A percentile compares a stretch with the other conserved stretches of the same genome.
phyloP scores from a whole-genome alignment of 106 monocot genomes.

The Phalaenopsis equestris region DNA sequence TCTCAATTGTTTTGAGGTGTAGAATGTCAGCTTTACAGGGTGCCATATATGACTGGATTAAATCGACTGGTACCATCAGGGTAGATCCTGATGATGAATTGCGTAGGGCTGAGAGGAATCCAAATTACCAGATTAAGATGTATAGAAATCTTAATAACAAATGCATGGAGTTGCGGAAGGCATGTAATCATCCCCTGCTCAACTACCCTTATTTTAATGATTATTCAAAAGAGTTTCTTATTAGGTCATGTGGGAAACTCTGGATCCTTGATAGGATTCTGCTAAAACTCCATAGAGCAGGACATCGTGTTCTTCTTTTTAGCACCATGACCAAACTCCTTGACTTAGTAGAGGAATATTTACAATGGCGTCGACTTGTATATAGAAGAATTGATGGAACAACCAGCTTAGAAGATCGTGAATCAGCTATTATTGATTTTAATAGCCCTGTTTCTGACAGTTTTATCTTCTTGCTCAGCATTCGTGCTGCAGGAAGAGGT shows the following conservation, averaged over 20 bases:
- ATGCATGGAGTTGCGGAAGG: conserved; percentile 96
- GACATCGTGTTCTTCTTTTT: conserved; percentile 94
- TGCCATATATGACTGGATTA: conserved; percentile 97
- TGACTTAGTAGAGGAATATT: conserved; percentile 92
- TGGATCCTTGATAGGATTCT: conserved; percentile 97
- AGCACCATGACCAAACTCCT: conserved; percentile 99
- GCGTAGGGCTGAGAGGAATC: conserved; percentile 58
- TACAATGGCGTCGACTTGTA: conserved; percentile 76
- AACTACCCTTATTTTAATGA: conserved; percentile 76
- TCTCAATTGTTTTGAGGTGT: conserved; percentile 81
- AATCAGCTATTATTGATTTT: conserved; percentile 90
- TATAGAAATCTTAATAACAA: conserved; percentile 95
- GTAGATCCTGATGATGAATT: conserved; percentile 94
- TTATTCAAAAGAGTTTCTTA: conserved; percentile 74
- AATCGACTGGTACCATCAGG: conserved; percentile 85
- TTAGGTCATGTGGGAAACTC: conserved; percentile 91
- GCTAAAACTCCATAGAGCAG: conserved; percentile 88
- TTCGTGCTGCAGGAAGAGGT: conserved; percentile 97
- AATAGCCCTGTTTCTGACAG: conserved; percentile 72
- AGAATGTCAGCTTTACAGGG: conserved; percentile 95
- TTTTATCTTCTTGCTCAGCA: conserved; percentile 97
- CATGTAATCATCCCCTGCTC: conserved; percentile 90
- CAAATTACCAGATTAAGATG: conserved; percentile 70
- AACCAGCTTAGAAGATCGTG: conserved; percentile 88
- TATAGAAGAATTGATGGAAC: conserved; percentile 97